Conservation (phyloP, 2,329 filamentous ascomycete species). For the Thermochaetoides dissita region DNA sequence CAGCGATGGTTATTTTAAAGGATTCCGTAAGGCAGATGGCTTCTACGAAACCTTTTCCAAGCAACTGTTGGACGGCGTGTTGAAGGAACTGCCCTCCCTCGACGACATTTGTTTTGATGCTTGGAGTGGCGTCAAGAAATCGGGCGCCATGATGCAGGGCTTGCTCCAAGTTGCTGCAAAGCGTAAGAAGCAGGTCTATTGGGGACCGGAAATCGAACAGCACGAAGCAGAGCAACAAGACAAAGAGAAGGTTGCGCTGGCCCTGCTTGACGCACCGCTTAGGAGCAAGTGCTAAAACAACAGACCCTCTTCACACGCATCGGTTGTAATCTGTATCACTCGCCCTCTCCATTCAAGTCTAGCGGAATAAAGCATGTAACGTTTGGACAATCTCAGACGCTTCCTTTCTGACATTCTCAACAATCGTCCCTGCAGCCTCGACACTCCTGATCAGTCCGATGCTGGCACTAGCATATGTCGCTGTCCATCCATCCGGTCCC, state of each 20-base stretch:
- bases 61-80: constrained; percentile 39
- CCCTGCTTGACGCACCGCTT: neutral
- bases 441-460: constrained; percentile 31
- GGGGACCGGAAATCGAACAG: constrained; percentile 41
- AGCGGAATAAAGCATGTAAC: constrained; percentile 4
- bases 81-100: constrained; percentile 43
- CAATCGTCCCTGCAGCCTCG: constrained; percentile 24
- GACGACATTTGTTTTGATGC: constrained; percentile 55
- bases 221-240: constrained; percentile 47
- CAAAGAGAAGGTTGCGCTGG: constrained; percentile 21
- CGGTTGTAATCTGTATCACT: neutral
- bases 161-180: constrained; percentile 39
- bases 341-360: neutral
- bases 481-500: constrained; percentile 33
- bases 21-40: constrained; percentile 49
- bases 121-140: constrained; percentile 49
- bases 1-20: constrained; percentile 50
- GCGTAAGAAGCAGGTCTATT: constrained; percentile 41
- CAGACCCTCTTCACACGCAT: neutral
- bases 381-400: constrained; percentile 13
- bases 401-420: constrained; percentile 20
- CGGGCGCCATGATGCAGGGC: constrained; percentile 48
- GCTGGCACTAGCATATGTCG: constrained; percentile 34
- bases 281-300: neutral
- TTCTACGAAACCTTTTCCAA: constrained; percentile 58